Evolutionary conservation across 805 yeast genomes (phyloP).

Genomic region (Ogataea sp.): DNA sequence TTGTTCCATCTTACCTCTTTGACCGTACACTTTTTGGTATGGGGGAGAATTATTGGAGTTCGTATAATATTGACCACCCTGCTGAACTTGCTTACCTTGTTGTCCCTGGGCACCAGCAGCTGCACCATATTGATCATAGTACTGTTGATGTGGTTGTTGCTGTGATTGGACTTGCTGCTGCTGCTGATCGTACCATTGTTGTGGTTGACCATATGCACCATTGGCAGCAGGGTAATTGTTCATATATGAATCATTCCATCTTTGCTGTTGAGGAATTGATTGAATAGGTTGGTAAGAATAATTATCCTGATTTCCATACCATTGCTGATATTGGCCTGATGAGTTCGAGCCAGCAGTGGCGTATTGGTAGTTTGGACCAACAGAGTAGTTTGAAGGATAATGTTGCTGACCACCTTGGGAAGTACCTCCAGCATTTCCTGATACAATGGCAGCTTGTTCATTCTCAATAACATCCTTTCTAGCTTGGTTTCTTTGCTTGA

Average conservation of each 20-base stretch:
- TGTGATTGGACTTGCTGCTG: conserved; percentile 1
- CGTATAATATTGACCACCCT: neutral
- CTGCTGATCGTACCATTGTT: neutral
- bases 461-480: neutral
- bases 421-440: neutral
- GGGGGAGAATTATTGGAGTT: neutral
- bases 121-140: conserved; percentile 1
- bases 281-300: neutral
- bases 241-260: neutral
- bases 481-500: conserved; percentile 17
- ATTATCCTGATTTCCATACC: neutral
- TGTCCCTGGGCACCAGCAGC: neutral
- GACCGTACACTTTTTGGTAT: conserved; percentile 1
- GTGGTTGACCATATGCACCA: too few relatives aligned
- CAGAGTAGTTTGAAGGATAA: too few relatives aligned
- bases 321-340: too few relatives aligned
- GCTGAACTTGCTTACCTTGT: conserved; percentile 1
- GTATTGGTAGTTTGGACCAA: neutral
- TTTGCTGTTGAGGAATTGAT: neutral
- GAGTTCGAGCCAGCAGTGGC: neutral
- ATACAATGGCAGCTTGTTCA: neutral
- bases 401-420: neutral
- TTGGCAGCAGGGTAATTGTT: too few relatives aligned
- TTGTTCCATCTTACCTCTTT: neutral
- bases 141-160: conserved; percentile 4